A percentile compares a stretch with the other conserved stretches of the same genome.
Evolutionary conservation across 805 yeast species (phyloP).

Genomic region (Candida montana): DNA sequence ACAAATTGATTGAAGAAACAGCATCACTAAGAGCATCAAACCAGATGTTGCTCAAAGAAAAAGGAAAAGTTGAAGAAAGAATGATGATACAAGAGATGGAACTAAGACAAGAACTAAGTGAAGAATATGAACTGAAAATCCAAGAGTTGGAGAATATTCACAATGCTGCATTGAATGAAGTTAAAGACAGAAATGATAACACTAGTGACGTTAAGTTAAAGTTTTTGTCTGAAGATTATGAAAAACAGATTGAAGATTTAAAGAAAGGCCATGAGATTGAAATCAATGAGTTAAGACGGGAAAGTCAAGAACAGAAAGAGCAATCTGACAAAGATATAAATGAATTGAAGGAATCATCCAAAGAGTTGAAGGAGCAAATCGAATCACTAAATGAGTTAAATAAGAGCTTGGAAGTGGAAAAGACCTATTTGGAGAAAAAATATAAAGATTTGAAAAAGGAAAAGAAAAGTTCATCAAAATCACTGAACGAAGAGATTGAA

Average conservation of each 20-base stretch:
- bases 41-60: slow-evolving; percentile 19
- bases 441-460: background rate
- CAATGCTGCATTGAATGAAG: slow-evolving; percentile 26
- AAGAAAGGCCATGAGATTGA: slow-evolving; percentile 10
- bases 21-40: slow-evolving; percentile 14
- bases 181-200: slow-evolving; percentile 25
- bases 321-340: background rate
- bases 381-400: background rate
- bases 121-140: slow-evolving; percentile 30
- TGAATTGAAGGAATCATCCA: background rate
- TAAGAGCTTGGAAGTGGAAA: background rate
- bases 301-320: background rate
- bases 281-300: background rate
- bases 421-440: background rate
- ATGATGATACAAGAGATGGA: slow-evolving; percentile 22
- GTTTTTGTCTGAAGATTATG: slow-evolving; percentile 29
- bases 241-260: slow-evolving; percentile 24
- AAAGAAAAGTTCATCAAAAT: background rate
- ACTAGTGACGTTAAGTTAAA: slow-evolving; percentile 28
- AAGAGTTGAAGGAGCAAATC: background rate
- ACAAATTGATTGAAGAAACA: slow-evolving; percentile 17
- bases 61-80: slow-evolving; percentile 19
- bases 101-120: slow-evolving; percentile 26
- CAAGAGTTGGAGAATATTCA: slow-evolving; percentile 34
- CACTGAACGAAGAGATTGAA: background rate